A percentile compares a stretch with the other conserved stretches of the same genome.
phyloP scores from a whole-genome alignment of 139 green algal species.

The Picochlorum sp. region DNA sequence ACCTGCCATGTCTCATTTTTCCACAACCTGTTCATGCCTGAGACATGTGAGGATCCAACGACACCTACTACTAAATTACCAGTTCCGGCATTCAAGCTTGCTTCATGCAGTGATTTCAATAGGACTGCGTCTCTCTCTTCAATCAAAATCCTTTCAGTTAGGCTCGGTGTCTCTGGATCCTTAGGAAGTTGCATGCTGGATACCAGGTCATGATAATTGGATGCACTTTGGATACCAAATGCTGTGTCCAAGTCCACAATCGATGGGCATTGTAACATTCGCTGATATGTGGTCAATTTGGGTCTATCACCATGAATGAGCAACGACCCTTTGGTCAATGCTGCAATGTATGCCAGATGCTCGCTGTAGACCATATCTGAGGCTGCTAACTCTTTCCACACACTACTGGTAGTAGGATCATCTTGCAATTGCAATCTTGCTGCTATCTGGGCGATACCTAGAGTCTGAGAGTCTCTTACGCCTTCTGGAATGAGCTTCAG shows the following conservation, averaged over 20 bases:
- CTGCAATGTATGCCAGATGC: slow-evolving; percentile 66
- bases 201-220: slow-evolving; percentile 28
- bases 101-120: slow-evolving; percentile 9
- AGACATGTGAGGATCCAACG: slow-evolving; percentile 20
- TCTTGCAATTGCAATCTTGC: slow-evolving; percentile 11
- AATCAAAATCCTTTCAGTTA: slow-evolving; percentile 16
- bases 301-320: slow-evolving; percentile 64
- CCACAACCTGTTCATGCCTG: slow-evolving; percentile 18
- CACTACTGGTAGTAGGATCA: background rate
- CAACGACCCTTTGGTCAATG: slow-evolving; percentile 33
- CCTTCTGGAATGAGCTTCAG: background rate
- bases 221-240: slow-evolving; percentile 10
- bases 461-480: background rate
- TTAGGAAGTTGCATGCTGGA: background rate
- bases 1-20: background rate
- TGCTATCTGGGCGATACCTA: slow-evolving; percentile 11
- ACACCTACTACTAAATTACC: slow-evolving; percentile 18
- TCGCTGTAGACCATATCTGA: slow-evolving; percentile 43
- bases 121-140: slow-evolving; percentile 21
- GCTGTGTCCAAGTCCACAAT: slow-evolving; percentile 13
- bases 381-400: slow-evolving; percentile 16
- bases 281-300: slow-evolving; percentile 59
- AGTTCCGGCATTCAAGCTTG: background rate
- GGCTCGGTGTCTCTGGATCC: background rate
- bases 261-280: slow-evolving; percentile 12